These are phyloP conservation scores for Pythium volutum DNA, from an alignment of 352 stramenopile genomes.

Conservation along the genomic window DNA sequence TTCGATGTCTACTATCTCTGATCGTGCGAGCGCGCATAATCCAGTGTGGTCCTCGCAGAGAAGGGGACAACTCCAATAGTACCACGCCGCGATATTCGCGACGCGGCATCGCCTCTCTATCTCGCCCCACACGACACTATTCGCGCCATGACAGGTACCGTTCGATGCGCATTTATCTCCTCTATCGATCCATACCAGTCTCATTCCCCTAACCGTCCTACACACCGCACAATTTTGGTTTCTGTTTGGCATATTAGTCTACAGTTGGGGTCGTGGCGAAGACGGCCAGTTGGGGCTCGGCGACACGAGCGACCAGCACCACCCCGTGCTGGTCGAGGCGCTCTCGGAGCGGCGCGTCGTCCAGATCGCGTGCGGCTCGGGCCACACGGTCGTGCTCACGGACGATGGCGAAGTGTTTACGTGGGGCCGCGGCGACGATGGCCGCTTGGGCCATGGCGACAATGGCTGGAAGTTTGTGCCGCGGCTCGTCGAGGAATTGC, in stretches of 20 bases:
- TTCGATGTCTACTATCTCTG: slow-evolving; percentile 17
- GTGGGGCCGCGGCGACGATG: slow-evolving; percentile 88
- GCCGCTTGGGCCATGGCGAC: slow-evolving; percentile 88
- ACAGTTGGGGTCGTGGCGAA: slow-evolving; percentile 87
- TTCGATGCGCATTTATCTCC: slow-evolving; percentile 16
- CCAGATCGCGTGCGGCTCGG: slow-evolving; percentile 86
- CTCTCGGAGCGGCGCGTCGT: slow-evolving; percentile 80
- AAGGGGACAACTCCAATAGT: neutral
- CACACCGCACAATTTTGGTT: neutral
- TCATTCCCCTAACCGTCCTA: neutral
- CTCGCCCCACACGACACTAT: neutral
- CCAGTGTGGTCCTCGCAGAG: neutral
- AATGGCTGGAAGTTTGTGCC: slow-evolving; percentile 98
- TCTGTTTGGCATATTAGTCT: slow-evolving; percentile 33
- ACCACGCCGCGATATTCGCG: no score
- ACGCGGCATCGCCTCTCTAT: no score
- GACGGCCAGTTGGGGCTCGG: slow-evolving; percentile 84
- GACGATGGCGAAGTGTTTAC: slow-evolving; percentile 88
- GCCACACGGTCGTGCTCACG: slow-evolving; percentile 88
- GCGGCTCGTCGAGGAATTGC: slow-evolving; percentile 88
- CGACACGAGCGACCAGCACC: slow-evolving; percentile 87
- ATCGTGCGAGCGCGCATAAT: slow-evolving; percentile 4
- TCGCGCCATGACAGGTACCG: slow-evolving; percentile 20
- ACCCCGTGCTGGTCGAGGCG: slow-evolving; percentile 76
- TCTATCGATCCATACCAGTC: neutral